Evolutionary conservation across 306 rosid genomes (phyloP).

Genomic region (Cucumis melo): DNA sequence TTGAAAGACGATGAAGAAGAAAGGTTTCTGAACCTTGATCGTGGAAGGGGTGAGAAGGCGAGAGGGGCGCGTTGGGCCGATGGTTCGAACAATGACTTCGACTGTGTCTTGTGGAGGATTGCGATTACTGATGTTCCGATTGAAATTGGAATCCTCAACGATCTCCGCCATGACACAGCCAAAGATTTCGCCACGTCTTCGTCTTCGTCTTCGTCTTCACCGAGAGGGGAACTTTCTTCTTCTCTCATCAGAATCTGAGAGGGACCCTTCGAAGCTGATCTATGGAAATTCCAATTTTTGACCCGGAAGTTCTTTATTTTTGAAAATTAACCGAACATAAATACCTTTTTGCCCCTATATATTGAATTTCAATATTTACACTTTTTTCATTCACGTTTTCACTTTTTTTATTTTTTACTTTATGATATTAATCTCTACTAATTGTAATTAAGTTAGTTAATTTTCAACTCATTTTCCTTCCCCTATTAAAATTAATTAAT

Average conservation of each 20-base stretch:
- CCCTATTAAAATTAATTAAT: too few species aligned
- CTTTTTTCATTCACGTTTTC: too few species aligned
- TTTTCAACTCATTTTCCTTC: too few species aligned
- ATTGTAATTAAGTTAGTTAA: too few species aligned
- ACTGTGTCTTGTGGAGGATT: conserved; percentile 16
- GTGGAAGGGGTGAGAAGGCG: conserved; percentile 57
- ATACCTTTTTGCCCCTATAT: too few species aligned
- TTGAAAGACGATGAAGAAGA: not conserved
- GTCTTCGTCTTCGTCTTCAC: not conserved
- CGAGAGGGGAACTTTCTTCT: not conserved
- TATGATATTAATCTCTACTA: too few species aligned
- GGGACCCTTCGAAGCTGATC: not conserved
- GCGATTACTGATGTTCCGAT: not conserved
- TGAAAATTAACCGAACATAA: too few species aligned
- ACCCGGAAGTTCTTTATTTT: too few species aligned
- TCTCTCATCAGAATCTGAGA: not conserved
- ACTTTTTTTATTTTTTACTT: too few species aligned
- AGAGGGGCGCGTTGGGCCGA: conserved; percentile 84
- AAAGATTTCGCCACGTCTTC: not conserved
- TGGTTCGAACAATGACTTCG: conserved; percentile 56
- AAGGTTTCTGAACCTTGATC: conserved; percentile 30
- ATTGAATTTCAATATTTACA: too few species aligned
- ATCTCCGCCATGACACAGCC: conserved; percentile 37
- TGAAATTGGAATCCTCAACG: conserved; percentile 21
- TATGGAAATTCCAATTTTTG: too few species aligned